Conservation (phyloP, 2,329 filamentous ascomycete genomes). For the Fusarium brevicatenulatum region DNA sequence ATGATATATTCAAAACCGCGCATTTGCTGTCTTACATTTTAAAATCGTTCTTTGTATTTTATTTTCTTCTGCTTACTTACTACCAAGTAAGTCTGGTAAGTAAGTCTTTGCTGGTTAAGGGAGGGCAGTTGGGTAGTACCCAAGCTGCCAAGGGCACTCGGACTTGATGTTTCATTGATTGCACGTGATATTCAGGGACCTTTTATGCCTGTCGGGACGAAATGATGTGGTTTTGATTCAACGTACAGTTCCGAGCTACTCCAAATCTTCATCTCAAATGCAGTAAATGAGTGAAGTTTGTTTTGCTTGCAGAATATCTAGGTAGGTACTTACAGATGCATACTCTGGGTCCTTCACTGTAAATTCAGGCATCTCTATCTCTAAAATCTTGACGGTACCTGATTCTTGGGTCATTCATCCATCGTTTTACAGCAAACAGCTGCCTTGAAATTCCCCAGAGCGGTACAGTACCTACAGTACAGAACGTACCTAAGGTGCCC, state of each 20-base stretch:
- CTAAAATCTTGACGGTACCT: neutral
- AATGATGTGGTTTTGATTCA: neutral
- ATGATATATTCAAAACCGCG: neutral
- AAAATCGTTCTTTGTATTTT: neutral
- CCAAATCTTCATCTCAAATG: neutral
- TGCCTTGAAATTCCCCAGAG: conserved; percentile 13
- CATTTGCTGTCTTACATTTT: neutral
- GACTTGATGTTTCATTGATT: neutral
- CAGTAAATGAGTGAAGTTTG: neutral
- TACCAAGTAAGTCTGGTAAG: neutral
- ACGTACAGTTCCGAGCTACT: neutral
- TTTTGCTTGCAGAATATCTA: neutral
- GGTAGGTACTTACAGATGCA: neutral
- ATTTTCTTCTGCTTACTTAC: neutral
- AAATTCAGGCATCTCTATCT: neutral
- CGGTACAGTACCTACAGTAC: neutral
- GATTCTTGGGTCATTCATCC: neutral
- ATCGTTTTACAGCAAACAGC: neutral
- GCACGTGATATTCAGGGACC: conserved; percentile 7
- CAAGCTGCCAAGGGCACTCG: neutral
- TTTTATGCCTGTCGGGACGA: neutral
- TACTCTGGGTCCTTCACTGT: neutral
- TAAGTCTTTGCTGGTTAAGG: neutral
- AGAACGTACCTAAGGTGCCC: neutral
- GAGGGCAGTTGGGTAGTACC: neutral